These are phyloP conservation scores for Arthrobotrys pseudoclavata DNA, from an alignment of 2,329 filamentous ascomycete genomes.

Conservation along the genomic window DNA sequence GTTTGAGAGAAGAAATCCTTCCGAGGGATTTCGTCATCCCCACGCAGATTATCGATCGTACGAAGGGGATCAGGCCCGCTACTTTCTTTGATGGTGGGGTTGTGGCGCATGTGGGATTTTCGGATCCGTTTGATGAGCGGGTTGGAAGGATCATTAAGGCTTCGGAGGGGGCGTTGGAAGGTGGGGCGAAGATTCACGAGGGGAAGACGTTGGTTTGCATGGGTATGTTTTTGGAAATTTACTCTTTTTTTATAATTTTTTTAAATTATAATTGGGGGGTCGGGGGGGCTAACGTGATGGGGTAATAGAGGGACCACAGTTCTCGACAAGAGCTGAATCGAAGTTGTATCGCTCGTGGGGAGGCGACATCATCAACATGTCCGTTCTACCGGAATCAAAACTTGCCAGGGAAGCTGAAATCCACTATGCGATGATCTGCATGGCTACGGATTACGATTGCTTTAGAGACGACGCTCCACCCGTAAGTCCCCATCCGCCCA, in stretches of 20 bases:
- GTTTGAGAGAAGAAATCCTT: conserved; percentile 89
- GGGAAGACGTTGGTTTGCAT: conserved; percentile 91
- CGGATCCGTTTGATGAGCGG: conserved; percentile 95
- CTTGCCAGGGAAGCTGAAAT: conserved; percentile 96
- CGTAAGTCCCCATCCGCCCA: conserved; percentile 16
- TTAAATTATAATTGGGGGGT: neutral
- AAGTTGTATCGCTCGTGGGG: conserved; percentile 96
- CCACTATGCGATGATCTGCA: conserved; percentile 98
- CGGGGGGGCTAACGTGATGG: neutral
- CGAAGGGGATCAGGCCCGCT: conserved; percentile 91
- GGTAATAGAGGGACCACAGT: conserved; percentile 88
- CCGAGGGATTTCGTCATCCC: conserved; percentile 97
- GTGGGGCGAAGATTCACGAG: conserved; percentile 86
- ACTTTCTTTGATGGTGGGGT: conserved; percentile 95
- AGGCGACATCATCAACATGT: conserved; percentile 98
- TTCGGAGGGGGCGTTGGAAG: conserved; percentile 79
- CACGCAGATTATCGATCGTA: conserved; percentile 94
- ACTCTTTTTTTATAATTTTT: neutral
- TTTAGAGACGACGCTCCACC: conserved; percentile 71
- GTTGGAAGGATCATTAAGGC: conserved; percentile 87
- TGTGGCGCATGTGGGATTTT: conserved; percentile 94
- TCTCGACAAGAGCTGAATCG: conserved; percentile 94
- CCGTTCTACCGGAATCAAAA: conserved; percentile 92
- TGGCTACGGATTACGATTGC: conserved; percentile 99
- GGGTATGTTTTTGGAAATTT: conserved; percentile 71